These are phyloP conservation scores for Ceratocystis cubensis DNA, from an alignment of 2,329 filamentous ascomycete genomes.

Conservation along the genomic window DNA sequence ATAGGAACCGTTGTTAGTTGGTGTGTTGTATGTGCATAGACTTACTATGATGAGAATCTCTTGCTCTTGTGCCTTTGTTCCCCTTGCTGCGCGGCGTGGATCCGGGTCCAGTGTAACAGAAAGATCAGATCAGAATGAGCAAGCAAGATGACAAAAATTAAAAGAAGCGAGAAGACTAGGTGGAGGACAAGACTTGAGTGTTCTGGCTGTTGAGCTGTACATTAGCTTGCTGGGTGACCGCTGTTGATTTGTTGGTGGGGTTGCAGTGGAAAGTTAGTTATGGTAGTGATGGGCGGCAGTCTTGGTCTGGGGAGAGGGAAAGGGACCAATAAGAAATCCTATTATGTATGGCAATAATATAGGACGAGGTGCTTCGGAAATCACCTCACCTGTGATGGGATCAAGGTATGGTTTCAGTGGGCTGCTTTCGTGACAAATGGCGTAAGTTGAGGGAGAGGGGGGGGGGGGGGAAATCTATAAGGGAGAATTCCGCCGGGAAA, in stretches of 20 bases:
- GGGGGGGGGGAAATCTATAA: neutral
- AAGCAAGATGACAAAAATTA: neutral
- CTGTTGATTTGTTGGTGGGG: neutral
- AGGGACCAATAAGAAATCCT: neutral
- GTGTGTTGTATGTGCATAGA: neutral
- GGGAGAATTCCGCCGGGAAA: neutral
- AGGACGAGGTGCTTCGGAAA: slow-evolving; percentile 1
- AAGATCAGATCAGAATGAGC: slow-evolving; percentile 10
- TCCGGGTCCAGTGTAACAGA: slow-evolving; percentile 3
- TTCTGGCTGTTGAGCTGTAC: neutral
- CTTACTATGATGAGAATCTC: neutral
- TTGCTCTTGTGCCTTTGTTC: neutral
- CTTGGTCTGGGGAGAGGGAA: neutral
- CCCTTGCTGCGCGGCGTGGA: neutral
- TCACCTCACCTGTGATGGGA: neutral
- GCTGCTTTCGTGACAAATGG: slow-evolving; percentile 5
- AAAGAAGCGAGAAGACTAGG: neutral
- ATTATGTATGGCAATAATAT: slow-evolving; percentile 2
- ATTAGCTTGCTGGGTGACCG: neutral
- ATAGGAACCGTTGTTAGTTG: neutral
- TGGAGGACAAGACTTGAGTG: neutral
- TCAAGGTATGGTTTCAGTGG: neutral
- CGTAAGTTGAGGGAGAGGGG: neutral
- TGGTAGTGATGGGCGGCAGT: slow-evolving; percentile 2
- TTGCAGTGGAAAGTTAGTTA: neutral